A percentile compares a stretch with the other conserved stretches of the same genome.
Evolutionary conservation across 2,329 filamentous ascomycete genomes (phyloP).

Genomic region (Dactylellina haptotyla): DNA sequence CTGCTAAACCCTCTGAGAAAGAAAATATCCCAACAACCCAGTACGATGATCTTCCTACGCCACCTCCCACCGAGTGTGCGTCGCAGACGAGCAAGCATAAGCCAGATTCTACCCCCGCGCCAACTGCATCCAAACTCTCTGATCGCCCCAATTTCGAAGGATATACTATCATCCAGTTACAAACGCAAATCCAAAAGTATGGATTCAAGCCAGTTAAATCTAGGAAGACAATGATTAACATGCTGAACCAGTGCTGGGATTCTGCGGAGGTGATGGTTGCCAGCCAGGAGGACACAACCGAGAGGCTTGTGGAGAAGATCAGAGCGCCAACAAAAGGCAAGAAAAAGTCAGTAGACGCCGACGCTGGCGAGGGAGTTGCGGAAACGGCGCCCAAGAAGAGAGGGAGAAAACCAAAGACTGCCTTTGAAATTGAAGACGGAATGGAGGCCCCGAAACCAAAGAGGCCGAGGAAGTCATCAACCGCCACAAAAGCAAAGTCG

Average conservation of each 20-base stretch:
- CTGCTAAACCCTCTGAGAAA: conserved; percentile 3
- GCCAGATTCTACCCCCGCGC: not conserved
- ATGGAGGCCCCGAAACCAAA: conserved; percentile 18
- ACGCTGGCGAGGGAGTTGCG: not conserved
- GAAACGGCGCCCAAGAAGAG: conserved; percentile 25
- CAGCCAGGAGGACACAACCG: not conserved
- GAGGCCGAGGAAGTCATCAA: conserved; percentile 20
- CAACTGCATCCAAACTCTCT: not conserved
- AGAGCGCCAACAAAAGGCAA: conserved; percentile 3
- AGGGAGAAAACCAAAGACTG: conserved; percentile 32
- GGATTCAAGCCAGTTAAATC: conserved; percentile 50
- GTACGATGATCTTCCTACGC: conserved; percentile 17
- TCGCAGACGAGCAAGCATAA: not conserved
- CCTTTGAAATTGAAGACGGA: not conserved
- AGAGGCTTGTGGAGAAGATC: not conserved
- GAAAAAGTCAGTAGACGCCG: conserved; percentile 12
- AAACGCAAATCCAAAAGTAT: conserved; percentile 41
- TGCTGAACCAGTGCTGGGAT: conserved; percentile 48
- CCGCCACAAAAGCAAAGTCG: not conserved
- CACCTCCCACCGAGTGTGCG: not conserved
- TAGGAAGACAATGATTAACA: conserved; percentile 48
- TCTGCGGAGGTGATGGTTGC: conserved; percentile 23
- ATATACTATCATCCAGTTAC: conserved; percentile 39
- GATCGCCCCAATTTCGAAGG: conserved; percentile 49
- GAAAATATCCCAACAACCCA: not conserved